These are phyloP conservation scores for Phytophthora megakarya DNA, from an alignment of 352 stramenopile genomes.

Conservation along the genomic window DNA sequence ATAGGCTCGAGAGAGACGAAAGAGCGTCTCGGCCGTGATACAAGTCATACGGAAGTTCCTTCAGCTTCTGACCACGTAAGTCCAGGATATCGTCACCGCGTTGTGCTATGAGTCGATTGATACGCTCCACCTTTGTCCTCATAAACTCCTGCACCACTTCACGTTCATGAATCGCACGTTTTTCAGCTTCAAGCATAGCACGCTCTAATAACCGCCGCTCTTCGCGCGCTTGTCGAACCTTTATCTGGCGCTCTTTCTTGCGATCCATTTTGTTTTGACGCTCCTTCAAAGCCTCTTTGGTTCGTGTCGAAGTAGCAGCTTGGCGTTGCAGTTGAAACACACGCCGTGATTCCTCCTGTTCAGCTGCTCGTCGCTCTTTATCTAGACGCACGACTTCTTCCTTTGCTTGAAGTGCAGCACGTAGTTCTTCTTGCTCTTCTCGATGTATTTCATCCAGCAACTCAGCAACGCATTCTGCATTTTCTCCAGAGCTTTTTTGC, in stretches of 20 bases:
- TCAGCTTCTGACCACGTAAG: conserved; percentile 38
- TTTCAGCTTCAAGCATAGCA: conserved; percentile 46
- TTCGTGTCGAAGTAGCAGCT: conserved; percentile 54
- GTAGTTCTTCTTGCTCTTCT: conserved; percentile 57
- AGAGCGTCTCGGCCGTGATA: conserved; percentile 63
- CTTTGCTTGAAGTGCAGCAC: conserved; percentile 53
- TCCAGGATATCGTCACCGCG: conserved; percentile 60
- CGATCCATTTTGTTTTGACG: conserved; percentile 66
- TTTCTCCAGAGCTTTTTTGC: conserved; percentile 24
- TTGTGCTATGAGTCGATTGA: conserved; percentile 55
- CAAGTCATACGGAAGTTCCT: conserved; percentile 45
- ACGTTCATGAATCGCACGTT: conserved; percentile 48
- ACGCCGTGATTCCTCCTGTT: conserved; percentile 50
- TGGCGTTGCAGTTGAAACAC: conserved; percentile 58
- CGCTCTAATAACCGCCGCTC: conserved; percentile 51
- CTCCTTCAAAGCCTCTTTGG: conserved; percentile 63
- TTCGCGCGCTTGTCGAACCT: conserved; percentile 61
- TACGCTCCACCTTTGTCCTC: conserved; percentile 54
- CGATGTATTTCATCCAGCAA: conserved; percentile 42
- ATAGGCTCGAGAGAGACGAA: no score
- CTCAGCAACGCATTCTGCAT: conserved; percentile 43
- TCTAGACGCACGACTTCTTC: conserved; percentile 57
- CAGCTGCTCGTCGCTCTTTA: conserved; percentile 44
- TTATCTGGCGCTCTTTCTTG: conserved; percentile 62
- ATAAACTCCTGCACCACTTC: conserved; percentile 63